phyloP scores from a whole-genome alignment of 495 filamentous ascomycete species.

The Xylaria longipes region DNA sequence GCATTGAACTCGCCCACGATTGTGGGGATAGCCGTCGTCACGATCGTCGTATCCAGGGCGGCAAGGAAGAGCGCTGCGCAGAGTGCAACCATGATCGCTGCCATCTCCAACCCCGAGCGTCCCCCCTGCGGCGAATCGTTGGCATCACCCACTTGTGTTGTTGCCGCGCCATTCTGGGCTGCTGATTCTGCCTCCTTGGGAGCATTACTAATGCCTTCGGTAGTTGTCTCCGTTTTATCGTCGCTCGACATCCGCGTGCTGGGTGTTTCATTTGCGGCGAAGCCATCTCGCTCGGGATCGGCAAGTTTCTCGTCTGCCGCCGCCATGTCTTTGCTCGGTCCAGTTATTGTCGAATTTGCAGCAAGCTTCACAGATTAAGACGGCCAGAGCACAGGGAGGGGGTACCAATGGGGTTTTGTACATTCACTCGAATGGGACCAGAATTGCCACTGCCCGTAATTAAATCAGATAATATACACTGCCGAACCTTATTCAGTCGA shows the following conservation, averaged over 20 bases:
- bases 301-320: constrained; percentile 11
- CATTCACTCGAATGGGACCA: not conserved
- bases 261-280: constrained; percentile 3
- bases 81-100: constrained; percentile 50
- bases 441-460: constrained; percentile 3
- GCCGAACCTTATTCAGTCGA: not conserved
- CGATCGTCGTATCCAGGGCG: constrained; percentile 57
- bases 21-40: constrained; percentile 56
- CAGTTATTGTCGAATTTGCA: not conserved
- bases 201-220: not conserved
- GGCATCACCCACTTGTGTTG: not conserved
- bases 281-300: constrained; percentile 22
- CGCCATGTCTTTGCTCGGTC: constrained; percentile 7
- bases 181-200: not conserved
- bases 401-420: constrained; percentile 7
- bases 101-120: constrained; percentile 23
- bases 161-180: not conserved
- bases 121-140: constrained; percentile 2
- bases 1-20: constrained; percentile 69
- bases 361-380: not conserved
- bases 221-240: not conserved
- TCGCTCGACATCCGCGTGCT: constrained; percentile 12
- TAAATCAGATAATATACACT: not conserved
- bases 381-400: not conserved
- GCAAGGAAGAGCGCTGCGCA: constrained; percentile 60